phyloP scores from a whole-genome alignment of 2,329 filamentous ascomycete genomes.

The Xylariales sp. region DNA sequence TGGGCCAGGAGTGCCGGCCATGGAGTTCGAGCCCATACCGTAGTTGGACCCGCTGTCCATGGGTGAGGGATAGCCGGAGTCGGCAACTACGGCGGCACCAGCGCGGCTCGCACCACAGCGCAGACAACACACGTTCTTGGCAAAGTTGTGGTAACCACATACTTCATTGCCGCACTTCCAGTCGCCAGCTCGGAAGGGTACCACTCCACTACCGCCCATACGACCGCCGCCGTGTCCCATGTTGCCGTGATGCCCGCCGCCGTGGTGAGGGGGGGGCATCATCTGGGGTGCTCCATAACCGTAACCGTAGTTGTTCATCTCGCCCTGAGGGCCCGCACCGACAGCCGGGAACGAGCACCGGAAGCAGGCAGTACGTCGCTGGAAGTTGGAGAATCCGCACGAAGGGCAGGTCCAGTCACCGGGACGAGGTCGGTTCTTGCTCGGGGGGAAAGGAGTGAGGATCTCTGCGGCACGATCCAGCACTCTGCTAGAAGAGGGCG shows the following conservation, averaged over 20 bases:
- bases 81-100: conserved; percentile 88
- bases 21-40: conserved; percentile 81
- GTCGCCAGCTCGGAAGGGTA: conserved; percentile 96
- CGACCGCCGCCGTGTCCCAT: conserved; percentile 59
- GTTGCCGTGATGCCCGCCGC: conserved; percentile 45
- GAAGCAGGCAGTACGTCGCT: conserved; percentile 97
- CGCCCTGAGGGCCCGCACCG: conserved; percentile 60
- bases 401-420: conserved; percentile 99
- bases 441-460: conserved; percentile 93
- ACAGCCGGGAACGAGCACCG: conserved; percentile 97
- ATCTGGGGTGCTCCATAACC: conserved; percentile 69
- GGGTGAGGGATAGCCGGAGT: conserved; percentile 84
- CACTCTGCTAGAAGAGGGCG: conserved; percentile 93
- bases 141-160: conserved; percentile 98
- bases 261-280: conserved; percentile 75
- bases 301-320: conserved; percentile 55
- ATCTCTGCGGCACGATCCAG: conserved; percentile 95
- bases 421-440: conserved; percentile 94
- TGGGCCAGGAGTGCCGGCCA: conserved; percentile 76
- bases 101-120: conserved; percentile 94
- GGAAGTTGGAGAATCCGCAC: conserved; percentile 98
- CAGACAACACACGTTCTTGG: conserved; percentile 97
- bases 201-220: conserved; percentile 78
- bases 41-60: conserved; percentile 85
- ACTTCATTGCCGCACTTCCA: conserved; percentile 99